Evolutionary conservation across 768 basidiomycete species (phyloP).

Genomic region (Mycena latifolia): DNA sequence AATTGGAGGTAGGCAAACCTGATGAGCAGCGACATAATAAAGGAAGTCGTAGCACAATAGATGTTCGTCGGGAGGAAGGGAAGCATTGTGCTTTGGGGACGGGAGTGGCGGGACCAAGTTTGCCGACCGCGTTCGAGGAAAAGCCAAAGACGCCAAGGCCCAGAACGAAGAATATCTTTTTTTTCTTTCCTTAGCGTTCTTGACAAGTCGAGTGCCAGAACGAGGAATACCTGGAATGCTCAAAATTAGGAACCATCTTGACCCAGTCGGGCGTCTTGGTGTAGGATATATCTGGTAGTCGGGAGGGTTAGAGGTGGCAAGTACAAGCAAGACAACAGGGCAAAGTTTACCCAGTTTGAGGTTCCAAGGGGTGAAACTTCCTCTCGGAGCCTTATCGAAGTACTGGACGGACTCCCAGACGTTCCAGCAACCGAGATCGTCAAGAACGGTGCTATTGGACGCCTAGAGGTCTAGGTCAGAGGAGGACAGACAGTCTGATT

Average conservation of each 20-base stretch:
- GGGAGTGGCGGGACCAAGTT: constrained; percentile 33
- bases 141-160: constrained; percentile 37
- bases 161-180: constrained; percentile 38
- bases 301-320: neutral
- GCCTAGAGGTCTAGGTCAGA: constrained; percentile 3
- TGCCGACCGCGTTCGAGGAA: constrained; percentile 28
- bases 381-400: constrained; percentile 32
- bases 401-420: constrained; percentile 31
- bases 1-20: constrained; percentile 24
- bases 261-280: constrained; percentile 39
- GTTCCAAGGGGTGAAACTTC: constrained; percentile 33
- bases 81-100: constrained; percentile 29
- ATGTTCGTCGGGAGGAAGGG: constrained; percentile 38
- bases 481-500: neutral
- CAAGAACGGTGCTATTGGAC: constrained; percentile 16
- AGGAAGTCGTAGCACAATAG: constrained; percentile 41
- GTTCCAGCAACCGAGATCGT: constrained; percentile 52
- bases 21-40: constrained; percentile 37
- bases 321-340: neutral
- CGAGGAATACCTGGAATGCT: constrained; percentile 14
- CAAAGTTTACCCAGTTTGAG: constrained; percentile 30
- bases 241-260: constrained; percentile 34
- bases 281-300: constrained; percentile 37
- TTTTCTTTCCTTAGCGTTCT: no score
- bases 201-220: no score